These are phyloP conservation scores for Ceratocystis diversiconidia DNA, from an alignment of 2,329 filamentous ascomycete species.

Conservation along the genomic window DNA sequence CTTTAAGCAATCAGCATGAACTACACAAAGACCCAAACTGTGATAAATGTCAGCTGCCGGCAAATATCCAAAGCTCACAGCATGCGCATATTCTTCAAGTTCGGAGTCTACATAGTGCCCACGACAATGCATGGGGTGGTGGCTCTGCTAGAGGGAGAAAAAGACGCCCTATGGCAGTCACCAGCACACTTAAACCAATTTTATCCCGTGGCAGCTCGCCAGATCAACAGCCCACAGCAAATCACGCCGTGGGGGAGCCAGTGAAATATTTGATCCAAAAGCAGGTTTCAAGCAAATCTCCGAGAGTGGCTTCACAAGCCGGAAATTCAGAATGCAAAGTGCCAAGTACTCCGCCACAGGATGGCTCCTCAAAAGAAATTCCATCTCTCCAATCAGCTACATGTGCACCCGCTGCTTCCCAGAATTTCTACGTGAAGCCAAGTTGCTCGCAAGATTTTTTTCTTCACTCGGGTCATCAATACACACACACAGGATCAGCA, in stretches of 20 bases:
- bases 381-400: too few relatives aligned
- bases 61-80: background rate
- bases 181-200: background rate
- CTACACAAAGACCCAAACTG: conserved; percentile 32
- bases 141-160: background rate
- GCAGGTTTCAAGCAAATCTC: background rate
- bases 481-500: background rate
- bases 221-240: background rate
- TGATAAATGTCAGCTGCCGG: background rate
- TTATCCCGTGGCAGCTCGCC: background rate
- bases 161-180: background rate
- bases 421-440: too few relatives aligned
- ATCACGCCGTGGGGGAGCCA: background rate
- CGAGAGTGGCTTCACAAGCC: background rate
- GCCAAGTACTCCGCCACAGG: too few relatives aligned
- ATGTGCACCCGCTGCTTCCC: too few relatives aligned
- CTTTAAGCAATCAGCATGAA: conserved; percentile 52
- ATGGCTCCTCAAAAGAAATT: too few relatives aligned
- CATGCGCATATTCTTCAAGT: background rate
- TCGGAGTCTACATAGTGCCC: background rate
- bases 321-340: too few relatives aligned
- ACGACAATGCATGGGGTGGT: background rate
- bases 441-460: background rate
- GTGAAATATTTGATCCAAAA: background rate
- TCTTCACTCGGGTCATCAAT: background rate